Evolutionary conservation across 129 eudicot genomes (phyloP), one percentile per base, ranked within the genome.

Genomic region (Saussurea involucrata): DNA sequence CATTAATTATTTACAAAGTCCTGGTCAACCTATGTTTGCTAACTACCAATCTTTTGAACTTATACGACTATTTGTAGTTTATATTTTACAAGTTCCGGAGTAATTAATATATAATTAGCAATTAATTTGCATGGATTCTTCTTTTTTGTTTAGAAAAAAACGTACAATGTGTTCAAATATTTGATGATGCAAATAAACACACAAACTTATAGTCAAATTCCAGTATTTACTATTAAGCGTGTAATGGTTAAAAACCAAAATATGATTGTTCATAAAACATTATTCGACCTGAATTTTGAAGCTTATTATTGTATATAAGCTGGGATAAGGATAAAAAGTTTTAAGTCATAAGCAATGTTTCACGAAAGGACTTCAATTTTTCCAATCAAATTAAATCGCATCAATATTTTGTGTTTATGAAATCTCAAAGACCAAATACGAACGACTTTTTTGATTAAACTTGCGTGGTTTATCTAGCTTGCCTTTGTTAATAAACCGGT

Each of bases 11-110:
- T 49, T 17, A 5, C 22, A 53, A 53, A 53, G 61, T 53, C 61
- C 61, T 53, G 61, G 61, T 53, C 61, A 53, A 53, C 61, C 61
- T n/a, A 53, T 53, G 61, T n/a, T 53, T 53, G 61, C 61, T 53
- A 53, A 53, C 61, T 53, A 53, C 61, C 61, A 53, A 53, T 17
- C 61, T 53, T n/a, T 53, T 53, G 61, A n/a, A 5, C 61, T 53
- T 53, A 53, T 53, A n/a, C n/a, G 61, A 53, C 61, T 9, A 53
- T 53, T 53, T 53, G 61, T n/a, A n/a, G n/a, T 17, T 1, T 53
- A 53, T 53, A 53, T 53, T 53, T 53, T 53, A 53, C 22, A 53
- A 53, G 57, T 13, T 44, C 57, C 1, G 6, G 57, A 12, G 22
- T 4, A 53, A 53, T n/a, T n/a, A n/a, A n/a, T n/a, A n/a, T n/a